These are phyloP conservation scores for Exophiala aquamarina DNA, from an alignment of 2,329 filamentous ascomycete genomes.

Conservation along the genomic window DNA sequence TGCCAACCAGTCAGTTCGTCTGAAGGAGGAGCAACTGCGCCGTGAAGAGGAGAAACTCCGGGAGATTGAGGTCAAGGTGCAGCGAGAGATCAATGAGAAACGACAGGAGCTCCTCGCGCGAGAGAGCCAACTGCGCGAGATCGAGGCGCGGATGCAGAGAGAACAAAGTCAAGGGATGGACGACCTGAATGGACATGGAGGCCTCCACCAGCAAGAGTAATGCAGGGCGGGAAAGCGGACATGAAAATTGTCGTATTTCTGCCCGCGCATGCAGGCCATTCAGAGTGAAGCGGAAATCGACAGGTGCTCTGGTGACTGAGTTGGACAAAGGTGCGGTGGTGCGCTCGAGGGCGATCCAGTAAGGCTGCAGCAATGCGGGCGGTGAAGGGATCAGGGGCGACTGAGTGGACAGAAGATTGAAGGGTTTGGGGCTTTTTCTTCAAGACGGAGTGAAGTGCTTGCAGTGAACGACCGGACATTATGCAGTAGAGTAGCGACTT, in stretches of 20 bases:
- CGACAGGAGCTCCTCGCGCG: conserved; percentile 95
- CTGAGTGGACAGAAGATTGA: conserved; percentile 9
- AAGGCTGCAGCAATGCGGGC: conserved; percentile 4
- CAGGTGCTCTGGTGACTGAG: not conserved
- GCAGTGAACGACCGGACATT: conserved; percentile 11
- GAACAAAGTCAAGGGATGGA: conserved; percentile 59
- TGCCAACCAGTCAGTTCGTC: conserved; percentile 91
- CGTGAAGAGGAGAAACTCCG: conserved; percentile 99
- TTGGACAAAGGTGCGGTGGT: conserved; percentile 9
- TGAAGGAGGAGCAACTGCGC: conserved; percentile 99
- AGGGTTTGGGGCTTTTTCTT: too few species aligned
- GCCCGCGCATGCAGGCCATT: conserved; percentile 24
- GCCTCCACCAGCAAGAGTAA: conserved; percentile 19
- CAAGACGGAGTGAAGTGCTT: not conserved
- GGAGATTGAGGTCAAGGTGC: conserved; percentile 99
- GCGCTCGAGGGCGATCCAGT: conserved; percentile 1
- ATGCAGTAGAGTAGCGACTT: conserved; percentile 23
- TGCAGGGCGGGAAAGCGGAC: not conserved
- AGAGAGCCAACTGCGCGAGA: conserved; percentile 97
- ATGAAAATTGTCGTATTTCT: not conserved
- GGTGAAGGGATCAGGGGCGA: conserved; percentile 6
- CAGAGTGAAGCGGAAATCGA: conserved; percentile 12
- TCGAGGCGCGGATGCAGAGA: conserved; percentile 94
- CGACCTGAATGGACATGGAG: conserved; percentile 32
- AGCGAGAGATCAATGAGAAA: conserved; percentile 99